A percentile compares a stretch with the other conserved stretches of the same genome.
Conservation (phyloP, 768 basidiomycete genomes). For the Sarcodon sp. region DNA sequence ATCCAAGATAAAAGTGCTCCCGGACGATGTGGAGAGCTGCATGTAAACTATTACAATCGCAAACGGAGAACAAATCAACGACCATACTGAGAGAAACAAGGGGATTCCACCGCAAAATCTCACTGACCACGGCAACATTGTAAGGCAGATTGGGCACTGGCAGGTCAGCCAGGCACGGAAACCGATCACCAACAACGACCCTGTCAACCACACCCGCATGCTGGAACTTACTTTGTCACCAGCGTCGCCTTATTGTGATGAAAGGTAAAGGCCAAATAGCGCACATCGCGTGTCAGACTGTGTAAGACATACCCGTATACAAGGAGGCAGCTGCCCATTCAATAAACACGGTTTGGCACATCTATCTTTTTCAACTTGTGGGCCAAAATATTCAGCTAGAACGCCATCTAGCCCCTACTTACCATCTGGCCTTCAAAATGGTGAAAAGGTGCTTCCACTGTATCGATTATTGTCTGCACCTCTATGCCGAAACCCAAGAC, state of each 20-base stretch:
- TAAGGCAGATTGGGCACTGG: constrained; percentile 23
- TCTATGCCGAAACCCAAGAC: neutral
- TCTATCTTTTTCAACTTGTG: constrained; percentile 27
- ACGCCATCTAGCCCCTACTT: too few species aligned
- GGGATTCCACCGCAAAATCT: constrained; percentile 15
- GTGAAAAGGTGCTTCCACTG: too few species aligned
- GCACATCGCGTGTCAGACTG: too few species aligned
- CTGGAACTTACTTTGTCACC: constrained; percentile 4
- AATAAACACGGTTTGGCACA: constrained; percentile 43
- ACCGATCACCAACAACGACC: constrained; percentile 18
- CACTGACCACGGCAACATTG: constrained; percentile 21
- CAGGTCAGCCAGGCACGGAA: constrained; percentile 22
- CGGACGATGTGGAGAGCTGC: constrained; percentile 19
- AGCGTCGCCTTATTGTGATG: neutral
- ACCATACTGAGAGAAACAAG: constrained; percentile 10
- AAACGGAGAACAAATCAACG: constrained; percentile 3
- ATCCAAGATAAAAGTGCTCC: constrained; percentile 27
- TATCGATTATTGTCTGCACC: too few species aligned
- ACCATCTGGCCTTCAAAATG: too few species aligned
- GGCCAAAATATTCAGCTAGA: too few species aligned
- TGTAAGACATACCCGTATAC: constrained; percentile 6
- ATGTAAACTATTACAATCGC: neutral
- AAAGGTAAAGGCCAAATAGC: neutral
- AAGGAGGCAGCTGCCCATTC: constrained; percentile 40
- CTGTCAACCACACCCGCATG: constrained; percentile 24